Conservation (phyloP, 768 basidiomycete species). For the Termitomyces sp. region DNA sequence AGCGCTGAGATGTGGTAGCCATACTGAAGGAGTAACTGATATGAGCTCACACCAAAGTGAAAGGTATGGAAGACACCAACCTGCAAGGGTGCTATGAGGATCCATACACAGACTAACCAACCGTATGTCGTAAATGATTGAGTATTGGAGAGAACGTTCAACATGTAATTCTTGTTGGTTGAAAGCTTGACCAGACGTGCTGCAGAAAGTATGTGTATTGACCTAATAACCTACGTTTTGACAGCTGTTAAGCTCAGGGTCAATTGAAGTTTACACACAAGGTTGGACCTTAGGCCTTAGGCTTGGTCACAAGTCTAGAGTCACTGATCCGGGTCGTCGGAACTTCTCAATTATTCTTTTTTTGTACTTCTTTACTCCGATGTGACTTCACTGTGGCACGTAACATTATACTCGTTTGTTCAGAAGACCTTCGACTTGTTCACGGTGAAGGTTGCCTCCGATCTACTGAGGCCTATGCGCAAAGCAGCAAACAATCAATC, state of each 20-base stretch:
- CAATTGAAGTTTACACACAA: no score
- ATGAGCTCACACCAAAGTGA: neutral
- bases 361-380: neutral
- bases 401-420: neutral
- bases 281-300: no score
- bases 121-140: slow-evolving; percentile 53
- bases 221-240: no score
- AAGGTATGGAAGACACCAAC: slow-evolving; percentile 13
- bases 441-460: neutral
- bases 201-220: no score
- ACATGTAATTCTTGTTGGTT: slow-evolving; percentile 1
- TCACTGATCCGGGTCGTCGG: neutral
- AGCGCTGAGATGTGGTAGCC: slow-evolving; percentile 92
- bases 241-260: no score
- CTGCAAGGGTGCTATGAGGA: slow-evolving; percentile 58
- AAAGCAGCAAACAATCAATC: neutral
- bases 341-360: neutral
- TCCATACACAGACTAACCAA: slow-evolving; percentile 62
- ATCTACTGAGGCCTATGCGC: no score
- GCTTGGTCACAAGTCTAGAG: neutral
- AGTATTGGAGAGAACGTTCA: slow-evolving; percentile 4
- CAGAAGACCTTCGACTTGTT: neutral
- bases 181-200: neutral
- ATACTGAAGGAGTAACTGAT: slow-evolving; percentile 39
- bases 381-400: neutral